Conservation (phyloP, 177 flowering plant species). For the Telopea speciosissima region DNA sequence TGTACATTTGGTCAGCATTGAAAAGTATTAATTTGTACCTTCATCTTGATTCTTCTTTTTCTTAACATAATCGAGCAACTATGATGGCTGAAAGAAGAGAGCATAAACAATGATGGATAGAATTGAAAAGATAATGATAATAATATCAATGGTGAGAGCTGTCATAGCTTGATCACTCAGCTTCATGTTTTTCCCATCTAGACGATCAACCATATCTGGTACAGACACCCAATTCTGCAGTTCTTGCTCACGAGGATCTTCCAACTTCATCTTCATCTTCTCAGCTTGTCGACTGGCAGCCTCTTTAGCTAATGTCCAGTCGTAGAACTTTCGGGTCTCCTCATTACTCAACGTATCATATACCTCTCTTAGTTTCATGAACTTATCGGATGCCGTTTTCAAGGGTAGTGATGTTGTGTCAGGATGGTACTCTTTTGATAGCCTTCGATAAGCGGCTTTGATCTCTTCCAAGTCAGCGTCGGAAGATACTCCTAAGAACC, state of each 20-base stretch:
- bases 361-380: conserved; percentile 64
- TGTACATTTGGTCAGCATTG: too few species aligned
- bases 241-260: conserved; percentile 69
- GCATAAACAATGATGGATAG: conserved; percentile 47
- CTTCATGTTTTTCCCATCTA: conserved; percentile 75
- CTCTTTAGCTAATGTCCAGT: conserved; percentile 87
- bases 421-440: conserved; percentile 91
- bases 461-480: conserved; percentile 83
- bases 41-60: too few species aligned
- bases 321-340: conserved; percentile 67
- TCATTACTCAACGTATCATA: conserved; percentile 64
- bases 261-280: conserved; percentile 60
- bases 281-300: conserved; percentile 66
- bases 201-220: conserved; percentile 83
- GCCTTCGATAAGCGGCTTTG: conserved; percentile 66
- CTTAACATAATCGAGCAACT: conserved; percentile 1
- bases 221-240: conserved; percentile 35
- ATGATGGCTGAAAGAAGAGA: conserved; percentile 45
- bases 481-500: conserved; percentile 72
- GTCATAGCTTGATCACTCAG: conserved; percentile 72
- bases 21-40: too few species aligned
- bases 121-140: conserved; percentile 48
- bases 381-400: conserved; percentile 67
- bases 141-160: conserved; percentile 63
- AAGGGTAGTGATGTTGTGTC: conserved; percentile 84